Evolutionary conservation across 192 early-diverging fungal genomes (phyloP).

Genomic region (Backusella tarrabulga): DNA sequence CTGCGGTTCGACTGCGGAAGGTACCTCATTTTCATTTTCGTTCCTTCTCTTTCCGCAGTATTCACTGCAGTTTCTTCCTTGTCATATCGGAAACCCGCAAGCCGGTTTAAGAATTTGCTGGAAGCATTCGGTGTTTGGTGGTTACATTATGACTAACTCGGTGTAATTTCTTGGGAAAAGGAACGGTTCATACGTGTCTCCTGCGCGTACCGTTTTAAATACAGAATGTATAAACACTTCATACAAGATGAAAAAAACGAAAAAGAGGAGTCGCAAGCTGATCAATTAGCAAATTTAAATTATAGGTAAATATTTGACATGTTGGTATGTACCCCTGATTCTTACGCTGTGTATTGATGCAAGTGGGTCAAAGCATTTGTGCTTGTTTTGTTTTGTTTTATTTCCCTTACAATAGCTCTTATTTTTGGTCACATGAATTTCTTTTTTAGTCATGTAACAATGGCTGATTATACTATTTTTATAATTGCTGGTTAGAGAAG

Average conservation of each 20-base stretch:
- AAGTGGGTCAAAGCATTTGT: not conserved
- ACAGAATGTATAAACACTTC: not conserved
- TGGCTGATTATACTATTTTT: not conserved
- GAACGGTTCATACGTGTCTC: not conserved
- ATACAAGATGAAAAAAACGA: not conserved
- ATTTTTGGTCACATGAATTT: not conserved
- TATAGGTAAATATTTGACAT: not conserved
- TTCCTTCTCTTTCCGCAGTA: not conserved
- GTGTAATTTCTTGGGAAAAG: not conserved
- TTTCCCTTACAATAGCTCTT: not conserved
- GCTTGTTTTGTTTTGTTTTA: not conserved
- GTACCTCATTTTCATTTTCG: not conserved
- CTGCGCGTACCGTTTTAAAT: not conserved
- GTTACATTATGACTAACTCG: not conserved
- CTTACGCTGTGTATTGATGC: not conserved
- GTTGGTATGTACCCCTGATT: not conserved
- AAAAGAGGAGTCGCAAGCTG: not conserved
- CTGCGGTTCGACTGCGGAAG: not conserved
- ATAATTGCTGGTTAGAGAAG: not conserved
- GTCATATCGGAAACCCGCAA: not conserved
- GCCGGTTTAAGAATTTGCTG: not conserved
- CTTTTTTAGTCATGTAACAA: not conserved
- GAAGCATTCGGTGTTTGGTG: not conserved
- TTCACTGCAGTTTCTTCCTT: not conserved
- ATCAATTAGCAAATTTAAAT: not conserved